Percentiles rank a stretch among this genome's conserved stretches.
phyloP scores from a whole-genome alignment of 495 filamentous ascomycete species.

The Xylaria sp. region DNA sequence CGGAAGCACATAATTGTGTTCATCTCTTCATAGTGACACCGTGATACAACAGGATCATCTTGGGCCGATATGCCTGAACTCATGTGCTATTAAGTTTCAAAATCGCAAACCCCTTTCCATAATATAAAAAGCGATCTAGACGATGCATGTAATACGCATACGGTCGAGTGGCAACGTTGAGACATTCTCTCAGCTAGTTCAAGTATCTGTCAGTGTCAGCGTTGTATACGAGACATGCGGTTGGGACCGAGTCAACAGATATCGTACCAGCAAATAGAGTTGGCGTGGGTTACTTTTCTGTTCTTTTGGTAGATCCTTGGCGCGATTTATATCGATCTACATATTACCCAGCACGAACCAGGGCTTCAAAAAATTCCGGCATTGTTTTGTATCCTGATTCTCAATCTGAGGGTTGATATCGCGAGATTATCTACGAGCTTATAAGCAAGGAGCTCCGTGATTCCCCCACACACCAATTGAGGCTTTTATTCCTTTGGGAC shows the following conservation, averaged over 20 bases:
- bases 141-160: not conserved
- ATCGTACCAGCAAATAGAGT: slow-evolving; percentile 3
- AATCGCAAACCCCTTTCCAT: not conserved
- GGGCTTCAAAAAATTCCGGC: not conserved
- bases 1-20: not conserved
- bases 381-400: not conserved
- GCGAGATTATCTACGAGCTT: not conserved
- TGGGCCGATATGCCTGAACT: not conserved
- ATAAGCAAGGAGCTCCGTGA: not conserved
- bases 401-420: not conserved
- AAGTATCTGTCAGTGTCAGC: not conserved
- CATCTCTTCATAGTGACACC: not conserved
- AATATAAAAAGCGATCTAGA: not conserved
- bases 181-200: not conserved
- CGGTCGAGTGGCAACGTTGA: not conserved
- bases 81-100: not conserved
- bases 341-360: not conserved
- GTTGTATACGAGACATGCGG: not conserved
- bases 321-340: not conserved
- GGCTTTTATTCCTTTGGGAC: not conserved
- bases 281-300: not conserved
- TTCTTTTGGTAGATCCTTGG: not conserved
- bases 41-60: not conserved
- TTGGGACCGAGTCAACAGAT: not conserved
- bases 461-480: slow-evolving; percentile 15